These are phyloP conservation scores for Waitea zeae DNA, from an alignment of 1,284 basidiomycete genomes.

Conservation along the genomic window DNA sequence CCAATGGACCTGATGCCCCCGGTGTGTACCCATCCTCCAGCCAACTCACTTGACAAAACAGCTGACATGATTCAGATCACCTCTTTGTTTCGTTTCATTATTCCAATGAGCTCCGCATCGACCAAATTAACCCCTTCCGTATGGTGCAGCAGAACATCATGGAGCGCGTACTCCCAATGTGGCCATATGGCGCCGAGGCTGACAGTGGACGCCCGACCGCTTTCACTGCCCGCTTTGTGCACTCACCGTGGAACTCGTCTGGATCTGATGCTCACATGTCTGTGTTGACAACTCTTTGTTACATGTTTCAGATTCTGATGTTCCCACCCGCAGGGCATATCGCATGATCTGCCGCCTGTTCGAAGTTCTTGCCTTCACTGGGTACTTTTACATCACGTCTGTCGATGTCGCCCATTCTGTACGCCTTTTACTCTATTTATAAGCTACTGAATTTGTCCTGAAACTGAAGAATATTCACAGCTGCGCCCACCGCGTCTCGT, in stretches of 20 bases:
- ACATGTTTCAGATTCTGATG: constrained; percentile 1
- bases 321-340: constrained; percentile 17
- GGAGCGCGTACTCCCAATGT: constrained; percentile 24
- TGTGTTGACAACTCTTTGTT: constrained; percentile 7
- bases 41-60: not conserved
- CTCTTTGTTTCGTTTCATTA: constrained; percentile 17
- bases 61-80: constrained; percentile 11
- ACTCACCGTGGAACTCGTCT: constrained; percentile 24
- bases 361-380: constrained; percentile 20
- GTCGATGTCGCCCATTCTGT: constrained; percentile 37
- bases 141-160: constrained; percentile 20
- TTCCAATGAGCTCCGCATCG: constrained; percentile 21
- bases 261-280: constrained; percentile 25
- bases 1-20: constrained; percentile 14
- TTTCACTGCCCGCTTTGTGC: constrained; percentile 23
- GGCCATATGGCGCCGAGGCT: constrained; percentile 23
- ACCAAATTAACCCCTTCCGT: constrained; percentile 17
- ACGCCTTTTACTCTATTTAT: constrained; percentile 10
- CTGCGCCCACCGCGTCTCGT: constrained; percentile 39
- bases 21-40: constrained; percentile 9
- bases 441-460: not conserved
- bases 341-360: constrained; percentile 25
- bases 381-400: constrained; percentile 39
- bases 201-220: constrained; percentile 14
- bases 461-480: constrained; percentile 6